These are phyloP conservation scores for Amesomyces nigricolor DNA, from an alignment of 2,329 filamentous ascomycete species.

Conservation along the genomic window DNA sequence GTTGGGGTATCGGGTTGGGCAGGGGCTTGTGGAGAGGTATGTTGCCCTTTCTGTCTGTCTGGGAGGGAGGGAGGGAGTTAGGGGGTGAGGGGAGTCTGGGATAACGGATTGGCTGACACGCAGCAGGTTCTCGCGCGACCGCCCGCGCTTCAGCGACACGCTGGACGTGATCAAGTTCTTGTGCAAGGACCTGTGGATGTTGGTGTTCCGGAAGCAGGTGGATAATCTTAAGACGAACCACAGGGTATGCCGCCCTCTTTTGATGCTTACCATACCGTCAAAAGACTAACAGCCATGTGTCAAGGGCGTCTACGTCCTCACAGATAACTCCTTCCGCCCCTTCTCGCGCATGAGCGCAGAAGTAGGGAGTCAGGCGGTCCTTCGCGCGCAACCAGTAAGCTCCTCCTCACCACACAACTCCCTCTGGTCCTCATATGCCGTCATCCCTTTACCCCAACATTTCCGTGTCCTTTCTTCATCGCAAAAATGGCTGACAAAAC, in stretches of 20 bases:
- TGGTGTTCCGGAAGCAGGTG: conserved; percentile 93
- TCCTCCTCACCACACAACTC: too few species aligned
- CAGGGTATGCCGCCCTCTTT: conserved; percentile 46
- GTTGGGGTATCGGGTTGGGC: conserved; percentile 84
- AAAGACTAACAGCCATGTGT: conserved; percentile 7
- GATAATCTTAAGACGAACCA: conserved; percentile 99
- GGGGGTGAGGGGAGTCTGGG: not conserved
- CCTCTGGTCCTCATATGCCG: too few species aligned
- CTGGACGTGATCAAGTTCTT: conserved; percentile 97
- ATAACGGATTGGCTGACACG: not conserved
- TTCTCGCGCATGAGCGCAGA: conserved; percentile 86
- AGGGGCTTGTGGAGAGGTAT: conserved; percentile 86
- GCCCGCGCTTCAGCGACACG: conserved; percentile 83
- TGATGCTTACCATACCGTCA: not conserved
- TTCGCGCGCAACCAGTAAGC: conserved; percentile 67
- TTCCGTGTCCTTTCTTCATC: too few species aligned
- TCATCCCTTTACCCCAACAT: too few species aligned
- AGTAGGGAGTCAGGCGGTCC: conserved; percentile 64
- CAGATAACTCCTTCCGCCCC: conserved; percentile 85
- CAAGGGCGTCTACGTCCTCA: conserved; percentile 90
- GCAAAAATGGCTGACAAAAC: too few species aligned
- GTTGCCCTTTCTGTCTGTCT: conserved; percentile 21
- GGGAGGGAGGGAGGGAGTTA: too few species aligned
- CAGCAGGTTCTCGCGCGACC: conserved; percentile 69
- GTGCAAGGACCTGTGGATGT: conserved; percentile 95